phyloP scores from a whole-genome alignment of 225 moss, liverwort and hornwort species.

The Climacium dendroides region DNA sequence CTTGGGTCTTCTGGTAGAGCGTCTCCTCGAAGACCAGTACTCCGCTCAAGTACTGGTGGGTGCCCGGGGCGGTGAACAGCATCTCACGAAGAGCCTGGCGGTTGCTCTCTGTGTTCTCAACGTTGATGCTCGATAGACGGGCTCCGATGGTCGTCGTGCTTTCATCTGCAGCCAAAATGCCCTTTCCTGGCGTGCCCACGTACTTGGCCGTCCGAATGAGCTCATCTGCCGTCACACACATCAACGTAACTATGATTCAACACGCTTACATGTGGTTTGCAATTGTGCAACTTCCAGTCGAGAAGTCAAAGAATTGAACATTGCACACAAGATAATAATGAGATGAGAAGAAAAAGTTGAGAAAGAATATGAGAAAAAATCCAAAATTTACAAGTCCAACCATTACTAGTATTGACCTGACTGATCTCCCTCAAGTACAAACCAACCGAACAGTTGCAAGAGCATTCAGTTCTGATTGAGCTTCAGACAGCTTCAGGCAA shows the following conservation, averaged over 20 bases:
- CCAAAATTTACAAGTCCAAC: not conserved
- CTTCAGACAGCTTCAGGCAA: not conserved
- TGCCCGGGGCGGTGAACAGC: slow-evolving; percentile 48
- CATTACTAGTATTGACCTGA: not conserved
- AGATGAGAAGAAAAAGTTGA: not conserved
- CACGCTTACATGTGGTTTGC: not conserved
- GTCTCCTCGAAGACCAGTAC: slow-evolving; percentile 37
- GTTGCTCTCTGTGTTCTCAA: slow-evolving; percentile 43
- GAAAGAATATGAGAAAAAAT: not conserved
- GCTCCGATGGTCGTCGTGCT: slow-evolving; percentile 33
- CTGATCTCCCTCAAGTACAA: not conserved
- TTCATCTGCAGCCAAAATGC: slow-evolving; percentile 45
- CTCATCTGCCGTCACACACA: slow-evolving; percentile 27
- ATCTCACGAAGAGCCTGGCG: slow-evolving; percentile 48
- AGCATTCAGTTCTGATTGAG: not conserved
- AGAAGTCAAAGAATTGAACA: not conserved
- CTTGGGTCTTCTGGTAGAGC: slow-evolving; percentile 36
- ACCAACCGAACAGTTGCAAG: not conserved
- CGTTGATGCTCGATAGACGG: slow-evolving; percentile 30
- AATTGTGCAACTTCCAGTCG: not conserved
- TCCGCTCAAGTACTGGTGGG: slow-evolving; percentile 39
- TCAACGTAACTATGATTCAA: not conserved
- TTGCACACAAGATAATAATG: not conserved
- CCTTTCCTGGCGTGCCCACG: slow-evolving; percentile 41
- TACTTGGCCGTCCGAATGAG: slow-evolving; percentile 46